Evolutionary conservation across 352 stramenopile genomes (phyloP).

Genomic region (Discostella stelligera): DNA sequence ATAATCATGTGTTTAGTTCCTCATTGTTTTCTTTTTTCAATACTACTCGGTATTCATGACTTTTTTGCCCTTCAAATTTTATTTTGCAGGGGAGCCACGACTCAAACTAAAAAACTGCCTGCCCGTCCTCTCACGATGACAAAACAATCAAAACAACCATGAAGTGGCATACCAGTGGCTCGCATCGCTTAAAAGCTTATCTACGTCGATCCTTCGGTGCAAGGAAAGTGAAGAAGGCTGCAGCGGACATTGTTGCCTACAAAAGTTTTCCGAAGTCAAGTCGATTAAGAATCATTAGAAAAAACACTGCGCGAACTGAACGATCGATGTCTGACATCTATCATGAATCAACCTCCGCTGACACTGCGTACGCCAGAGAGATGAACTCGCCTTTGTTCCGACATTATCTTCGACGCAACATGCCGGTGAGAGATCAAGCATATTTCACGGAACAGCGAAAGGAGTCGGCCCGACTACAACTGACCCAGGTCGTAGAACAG

Average conservation of each 20-base stretch:
- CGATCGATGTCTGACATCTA: not conserved
- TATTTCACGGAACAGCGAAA: not conserved
- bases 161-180: constrained; percentile 59
- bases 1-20: no score
- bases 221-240: constrained; percentile 16
- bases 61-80: no score
- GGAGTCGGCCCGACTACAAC: not conserved
- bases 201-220: constrained; percentile 41
- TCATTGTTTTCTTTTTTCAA: no score
- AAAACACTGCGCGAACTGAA: not conserved
- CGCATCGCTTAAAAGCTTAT: constrained; percentile 52
- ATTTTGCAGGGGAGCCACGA: no score
- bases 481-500: not conserved
- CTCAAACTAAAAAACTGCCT: no score
- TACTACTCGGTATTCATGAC: no score
- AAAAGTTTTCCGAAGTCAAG: not conserved
- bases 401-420: no score
- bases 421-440: not conserved
- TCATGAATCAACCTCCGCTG: not conserved
- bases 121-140: no score
- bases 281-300: not conserved
- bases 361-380: not conserved
- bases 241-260: not conserved
- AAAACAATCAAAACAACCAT: constrained; percentile 24
- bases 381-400: not conserved